Evolutionary conservation across 768 basidiomycete species (phyloP).

Genomic region (Daedalea quercina): DNA sequence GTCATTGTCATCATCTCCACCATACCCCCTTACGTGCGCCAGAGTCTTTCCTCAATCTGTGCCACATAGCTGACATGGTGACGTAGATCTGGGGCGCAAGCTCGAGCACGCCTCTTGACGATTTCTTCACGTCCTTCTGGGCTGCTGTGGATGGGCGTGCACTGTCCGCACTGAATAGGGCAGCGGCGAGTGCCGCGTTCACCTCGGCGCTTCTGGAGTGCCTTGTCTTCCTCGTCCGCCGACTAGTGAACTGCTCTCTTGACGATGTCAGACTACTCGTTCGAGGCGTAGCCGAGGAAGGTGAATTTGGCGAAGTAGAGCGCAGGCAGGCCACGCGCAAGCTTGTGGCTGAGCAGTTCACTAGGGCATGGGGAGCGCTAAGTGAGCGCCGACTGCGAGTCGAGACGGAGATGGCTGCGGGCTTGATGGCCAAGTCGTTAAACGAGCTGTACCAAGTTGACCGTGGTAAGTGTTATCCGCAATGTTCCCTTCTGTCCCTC

Average conservation of each 20-base stretch:
- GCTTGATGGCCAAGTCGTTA: constrained; percentile 38
- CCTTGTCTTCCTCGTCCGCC: constrained; percentile 46
- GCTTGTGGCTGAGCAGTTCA: constrained; percentile 41
- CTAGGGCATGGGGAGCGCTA: constrained; percentile 43
- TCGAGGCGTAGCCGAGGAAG: background rate
- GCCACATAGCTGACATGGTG: constrained; percentile 18
- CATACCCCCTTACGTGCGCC: constrained; percentile 58
- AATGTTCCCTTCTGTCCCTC: background rate
- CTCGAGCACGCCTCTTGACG: constrained; percentile 28
- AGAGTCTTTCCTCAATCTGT: background rate
- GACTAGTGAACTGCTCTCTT: constrained; percentile 26
- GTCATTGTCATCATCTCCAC: constrained; percentile 79
- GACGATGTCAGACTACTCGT: constrained; percentile 7
- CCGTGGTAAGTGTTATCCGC: constrained; percentile 18
- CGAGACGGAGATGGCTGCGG: constrained; percentile 36
- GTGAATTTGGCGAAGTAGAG: background rate
- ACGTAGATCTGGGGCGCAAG: constrained; percentile 14
- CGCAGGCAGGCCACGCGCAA: constrained; percentile 4
- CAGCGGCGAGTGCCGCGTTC: constrained; percentile 55
- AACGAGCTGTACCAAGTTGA: constrained; percentile 18
- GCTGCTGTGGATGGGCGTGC: constrained; percentile 67
- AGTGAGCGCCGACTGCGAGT: constrained; percentile 38
- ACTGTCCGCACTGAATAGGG: constrained; percentile 49
- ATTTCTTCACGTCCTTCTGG: constrained; percentile 78
- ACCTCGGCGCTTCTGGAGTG: constrained; percentile 67